phyloP scores from a whole-genome alignment of 345 rosid species.

The Alliaria petiolata region DNA sequence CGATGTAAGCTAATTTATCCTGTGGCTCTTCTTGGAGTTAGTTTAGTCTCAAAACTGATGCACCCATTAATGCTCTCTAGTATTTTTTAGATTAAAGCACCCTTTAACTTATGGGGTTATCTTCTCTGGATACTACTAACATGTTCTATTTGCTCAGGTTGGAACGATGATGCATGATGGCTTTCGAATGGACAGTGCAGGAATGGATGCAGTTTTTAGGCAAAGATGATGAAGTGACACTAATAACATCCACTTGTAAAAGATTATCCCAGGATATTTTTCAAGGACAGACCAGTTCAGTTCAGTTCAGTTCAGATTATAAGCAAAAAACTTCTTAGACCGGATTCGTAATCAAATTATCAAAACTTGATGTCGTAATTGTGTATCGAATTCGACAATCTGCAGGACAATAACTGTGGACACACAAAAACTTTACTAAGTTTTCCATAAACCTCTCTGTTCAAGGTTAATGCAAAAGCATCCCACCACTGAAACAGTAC shows the following conservation, averaged over 20 bases:
- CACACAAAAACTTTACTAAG: neutral
- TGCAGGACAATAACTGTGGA: neutral
- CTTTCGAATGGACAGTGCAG: neutral
- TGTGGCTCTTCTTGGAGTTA: neutral
- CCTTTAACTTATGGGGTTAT: neutral
- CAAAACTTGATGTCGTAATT: neutral
- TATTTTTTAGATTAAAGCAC: neutral
- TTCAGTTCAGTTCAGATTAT: neutral
- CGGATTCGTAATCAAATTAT: neutral
- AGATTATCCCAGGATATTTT: neutral
- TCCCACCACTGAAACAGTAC: neutral
- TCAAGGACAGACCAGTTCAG: neutral
- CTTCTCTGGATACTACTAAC: neutral
- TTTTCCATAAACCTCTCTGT: neutral
- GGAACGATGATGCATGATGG: constrained; percentile 27
- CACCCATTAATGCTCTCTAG: too few relatives aligned
- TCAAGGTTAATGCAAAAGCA: too few relatives aligned
- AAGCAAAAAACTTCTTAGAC: too few relatives aligned
- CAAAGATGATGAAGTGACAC: neutral
- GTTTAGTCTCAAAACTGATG: neutral
- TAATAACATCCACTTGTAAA: neutral
- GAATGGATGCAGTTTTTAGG: neutral
- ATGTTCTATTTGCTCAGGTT: constrained; percentile 8
- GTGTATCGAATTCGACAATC: neutral
- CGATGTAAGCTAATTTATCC: constrained; percentile 26